Evolutionary conservation across 805 yeast species (phyloP).

Genomic region (Myxozyma vanderwaltii): DNA sequence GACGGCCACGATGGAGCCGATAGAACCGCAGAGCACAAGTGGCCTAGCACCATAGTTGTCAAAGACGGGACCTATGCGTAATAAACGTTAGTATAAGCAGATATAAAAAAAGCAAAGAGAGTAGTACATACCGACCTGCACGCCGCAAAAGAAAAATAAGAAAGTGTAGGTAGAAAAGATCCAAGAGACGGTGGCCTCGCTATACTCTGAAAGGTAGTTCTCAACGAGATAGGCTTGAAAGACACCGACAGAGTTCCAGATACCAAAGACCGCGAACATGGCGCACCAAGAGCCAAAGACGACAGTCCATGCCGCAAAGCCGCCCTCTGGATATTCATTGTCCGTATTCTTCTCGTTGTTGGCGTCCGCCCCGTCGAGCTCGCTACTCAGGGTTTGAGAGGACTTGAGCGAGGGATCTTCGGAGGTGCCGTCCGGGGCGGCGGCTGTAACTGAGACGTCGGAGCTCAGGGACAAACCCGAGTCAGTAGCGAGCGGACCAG

Average conservation of each 20-base stretch:
- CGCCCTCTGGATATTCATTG: slow-evolving; percentile 52
- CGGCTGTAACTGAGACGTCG: background rate
- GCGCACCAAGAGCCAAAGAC: slow-evolving; percentile 62
- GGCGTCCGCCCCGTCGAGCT: slow-evolving; percentile 1
- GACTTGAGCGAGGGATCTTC: background rate
- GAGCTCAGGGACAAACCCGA: background rate
- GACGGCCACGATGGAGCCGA: slow-evolving; percentile 51
- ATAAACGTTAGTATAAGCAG: background rate
- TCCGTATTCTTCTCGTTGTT: slow-evolving; percentile 20
- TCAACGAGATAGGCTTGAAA: slow-evolving; percentile 62
- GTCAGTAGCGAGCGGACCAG: background rate
- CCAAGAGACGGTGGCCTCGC: slow-evolving; percentile 68
- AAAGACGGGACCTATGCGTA: slow-evolving; percentile 58
- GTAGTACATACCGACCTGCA: slow-evolving; percentile 45
- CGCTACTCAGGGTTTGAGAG: background rate
- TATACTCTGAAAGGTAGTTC: slow-evolving; percentile 52
- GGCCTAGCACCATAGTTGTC: slow-evolving; percentile 58
- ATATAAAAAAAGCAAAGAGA: slow-evolving; percentile 36
- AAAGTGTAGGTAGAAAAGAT: slow-evolving; percentile 53
- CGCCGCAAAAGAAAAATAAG: slow-evolving; percentile 49
- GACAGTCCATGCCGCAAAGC: slow-evolving; percentile 57
- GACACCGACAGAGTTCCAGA: slow-evolving; percentile 64
- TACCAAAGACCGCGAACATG: slow-evolving; percentile 60
- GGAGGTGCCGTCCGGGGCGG: background rate
- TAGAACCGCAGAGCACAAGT: slow-evolving; percentile 51